A percentile compares a stretch with the other conserved stretches of the same genome.
phyloP scores from a whole-genome alignment of 2,329 filamentous ascomycete species.

The Phoma sp. region DNA sequence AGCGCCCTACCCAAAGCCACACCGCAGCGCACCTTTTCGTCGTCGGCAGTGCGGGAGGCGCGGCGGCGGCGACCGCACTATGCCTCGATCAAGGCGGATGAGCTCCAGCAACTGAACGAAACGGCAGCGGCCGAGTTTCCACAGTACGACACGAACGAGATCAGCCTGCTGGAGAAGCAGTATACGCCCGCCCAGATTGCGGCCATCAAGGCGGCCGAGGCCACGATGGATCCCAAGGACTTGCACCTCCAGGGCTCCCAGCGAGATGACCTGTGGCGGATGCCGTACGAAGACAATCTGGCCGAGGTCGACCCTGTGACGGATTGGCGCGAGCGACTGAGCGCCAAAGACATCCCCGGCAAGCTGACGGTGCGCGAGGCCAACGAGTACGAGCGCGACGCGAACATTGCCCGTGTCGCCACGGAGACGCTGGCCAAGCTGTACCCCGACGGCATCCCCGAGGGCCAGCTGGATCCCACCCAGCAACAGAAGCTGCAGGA shows the following conservation, averaged over 20 bases:
- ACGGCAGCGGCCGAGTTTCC: slow-evolving; percentile 54
- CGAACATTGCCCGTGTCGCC: slow-evolving; percentile 39
- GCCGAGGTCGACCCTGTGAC: slow-evolving; percentile 76
- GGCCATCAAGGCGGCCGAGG: slow-evolving; percentile 81
- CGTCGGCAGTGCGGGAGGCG: slow-evolving; percentile 42
- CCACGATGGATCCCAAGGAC: slow-evolving; percentile 75
- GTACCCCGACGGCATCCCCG: slow-evolving; percentile 44
- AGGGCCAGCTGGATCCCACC: slow-evolving; percentile 28
- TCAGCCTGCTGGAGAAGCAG: slow-evolving; percentile 60
- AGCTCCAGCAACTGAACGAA: slow-evolving; percentile 45
- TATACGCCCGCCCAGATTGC: slow-evolving; percentile 84
- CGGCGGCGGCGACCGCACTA: slow-evolving; percentile 50
- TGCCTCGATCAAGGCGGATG: slow-evolving; percentile 52
- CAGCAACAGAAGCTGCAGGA: slow-evolving; percentile 30
- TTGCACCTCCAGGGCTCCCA: slow-evolving; percentile 73
- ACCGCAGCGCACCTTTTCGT: slow-evolving; percentile 51
- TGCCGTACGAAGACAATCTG: slow-evolving; percentile 78
- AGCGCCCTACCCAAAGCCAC: slow-evolving; percentile 35
- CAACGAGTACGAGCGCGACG: slow-evolving; percentile 42
- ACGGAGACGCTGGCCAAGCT: slow-evolving; percentile 45
- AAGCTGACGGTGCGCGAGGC: slow-evolving; percentile 32
- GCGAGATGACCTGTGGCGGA: slow-evolving; percentile 72
- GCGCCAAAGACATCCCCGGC: slow-evolving; percentile 29
- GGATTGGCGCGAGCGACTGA: slow-evolving; percentile 61
- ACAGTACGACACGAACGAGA: slow-evolving; percentile 64